Evolutionary conservation across 805 yeast species (phyloP).

Genomic region (Candida fluviatilis): DNA sequence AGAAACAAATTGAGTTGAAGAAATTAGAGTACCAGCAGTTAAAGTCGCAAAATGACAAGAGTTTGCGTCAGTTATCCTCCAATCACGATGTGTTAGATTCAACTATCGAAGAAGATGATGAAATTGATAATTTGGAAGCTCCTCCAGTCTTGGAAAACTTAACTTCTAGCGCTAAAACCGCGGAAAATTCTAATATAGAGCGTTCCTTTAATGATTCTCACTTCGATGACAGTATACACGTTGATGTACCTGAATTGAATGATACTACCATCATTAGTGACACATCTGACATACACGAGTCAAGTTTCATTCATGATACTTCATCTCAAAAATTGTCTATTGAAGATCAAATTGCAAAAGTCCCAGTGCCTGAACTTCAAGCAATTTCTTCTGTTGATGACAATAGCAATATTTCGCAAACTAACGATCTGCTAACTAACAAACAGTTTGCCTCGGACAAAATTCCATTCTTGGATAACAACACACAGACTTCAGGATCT

Average conservation of each 20-base stretch:
- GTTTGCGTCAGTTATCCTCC: conserved; percentile 14
- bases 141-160: not conserved
- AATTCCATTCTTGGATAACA: not conserved
- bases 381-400: not conserved
- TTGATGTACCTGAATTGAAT: conserved; percentile 1
- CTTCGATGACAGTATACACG: not conserved
- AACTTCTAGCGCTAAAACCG: too few relatives aligned
- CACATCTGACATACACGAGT: not conserved
- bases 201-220: not conserved
- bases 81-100: conserved; percentile 1
- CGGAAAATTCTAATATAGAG: too few relatives aligned
- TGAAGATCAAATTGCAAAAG: not conserved
- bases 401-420: too few relatives aligned
- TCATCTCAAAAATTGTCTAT: not conserved
- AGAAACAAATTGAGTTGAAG: conserved; percentile 34
- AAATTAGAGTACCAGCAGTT: conserved; percentile 34
- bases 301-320: not conserved
- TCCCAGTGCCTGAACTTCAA: not conserved
- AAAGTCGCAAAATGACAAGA: conserved; percentile 25
- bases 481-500: conserved; percentile 1
- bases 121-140: not conserved
- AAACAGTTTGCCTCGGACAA: not conserved
- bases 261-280: conserved; percentile 3
- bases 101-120: conserved; percentile 3
- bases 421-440: not conserved